phyloP scores from a whole-genome alignment of 768 basidiomycete species.

The Leccinum boreale region DNA sequence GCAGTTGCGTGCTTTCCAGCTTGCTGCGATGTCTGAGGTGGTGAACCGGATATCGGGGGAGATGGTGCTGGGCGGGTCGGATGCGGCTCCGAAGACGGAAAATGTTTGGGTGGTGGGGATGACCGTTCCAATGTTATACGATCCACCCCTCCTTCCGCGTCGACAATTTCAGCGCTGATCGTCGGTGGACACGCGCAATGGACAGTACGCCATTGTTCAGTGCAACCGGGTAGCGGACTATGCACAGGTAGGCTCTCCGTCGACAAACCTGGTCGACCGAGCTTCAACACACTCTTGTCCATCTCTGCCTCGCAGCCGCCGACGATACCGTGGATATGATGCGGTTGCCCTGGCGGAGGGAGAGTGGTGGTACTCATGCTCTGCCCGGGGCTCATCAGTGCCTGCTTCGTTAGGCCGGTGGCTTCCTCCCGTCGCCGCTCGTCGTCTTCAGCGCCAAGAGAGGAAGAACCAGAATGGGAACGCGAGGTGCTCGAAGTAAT shows the following conservation, averaged over 20 bases:
- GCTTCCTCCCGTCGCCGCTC: slow-evolving; percentile 24
- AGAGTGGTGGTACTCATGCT: slow-evolving; percentile 33
- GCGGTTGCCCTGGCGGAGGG: slow-evolving; percentile 19
- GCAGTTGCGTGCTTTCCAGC: slow-evolving; percentile 45
- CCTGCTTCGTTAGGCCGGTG: slow-evolving; percentile 17
- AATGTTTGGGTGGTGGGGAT: slow-evolving; percentile 8
- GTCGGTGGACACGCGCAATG: slow-evolving; percentile 3
- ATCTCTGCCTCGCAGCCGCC: slow-evolving; percentile 35
- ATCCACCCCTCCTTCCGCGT: not conserved
- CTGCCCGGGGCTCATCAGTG: slow-evolving; percentile 20
- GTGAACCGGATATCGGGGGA: slow-evolving; percentile 11
- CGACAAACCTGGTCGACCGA: slow-evolving; percentile 73
- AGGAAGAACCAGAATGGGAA: slow-evolving; percentile 19
- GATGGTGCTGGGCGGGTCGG: slow-evolving; percentile 27
- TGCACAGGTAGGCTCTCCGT: slow-evolving; percentile 61
- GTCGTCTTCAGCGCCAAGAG: slow-evolving; percentile 21
- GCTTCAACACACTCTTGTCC: slow-evolving; percentile 72
- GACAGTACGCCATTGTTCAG: not conserved
- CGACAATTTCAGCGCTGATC: not conserved
- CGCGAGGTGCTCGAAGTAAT: slow-evolving; percentile 16
- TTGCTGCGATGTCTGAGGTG: not conserved
- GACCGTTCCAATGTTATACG: slow-evolving; percentile 3
- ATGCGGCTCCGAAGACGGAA: slow-evolving; percentile 15
- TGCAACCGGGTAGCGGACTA: slow-evolving; percentile 4
- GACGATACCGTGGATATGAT: not conserved